Base-by-base conservation (phyloP, 805 yeast genomes). In the Kodamaea nitidulidarum region DNA sequence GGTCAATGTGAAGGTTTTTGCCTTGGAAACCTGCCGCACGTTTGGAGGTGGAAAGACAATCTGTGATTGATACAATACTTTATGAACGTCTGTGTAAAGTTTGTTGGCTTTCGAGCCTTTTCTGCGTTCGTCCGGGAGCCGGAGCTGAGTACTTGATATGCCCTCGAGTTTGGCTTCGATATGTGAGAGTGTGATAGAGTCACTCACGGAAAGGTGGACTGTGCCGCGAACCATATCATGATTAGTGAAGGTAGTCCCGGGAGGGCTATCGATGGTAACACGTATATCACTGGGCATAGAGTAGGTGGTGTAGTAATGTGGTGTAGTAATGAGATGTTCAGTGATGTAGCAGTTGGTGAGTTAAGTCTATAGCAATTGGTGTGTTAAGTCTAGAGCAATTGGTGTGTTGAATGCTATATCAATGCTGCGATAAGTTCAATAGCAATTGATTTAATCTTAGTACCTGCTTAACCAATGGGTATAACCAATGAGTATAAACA, bases 151-250 rank as follows among this genome's bases (percentile, higher is more conserved):
- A 27, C 51, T 54, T 8, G 78, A 55, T 1, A 71, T 53, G 1
- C 81, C 83, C 47, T 74, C 75, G 11, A 76, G 56, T 47, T 76
- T 76, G 32, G 76, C 79, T 43, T 70, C 74, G 27, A 77, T 70
- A 44, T 63, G 63, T 28, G 66, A 66, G 26, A 77, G 55, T 2
- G 72, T 50, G n/a, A 72, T 58, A 8, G 76, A 65, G 2, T 64
- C 54, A 7, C 66, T 55, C 5, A 66, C 71, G 11, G 55, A 56
- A 38, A 75, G 55, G 10, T 49, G 46, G 1, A 76, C 70, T 3
- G 41, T 46, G 0, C 80, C 81, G 25, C 53, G 40, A 8, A 76
- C 54, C 6, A 55, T 51, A 41, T 75, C 80, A 42, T 65, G 51
- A 43, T 71, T 73, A 24, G 79, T 73, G 50, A 68, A 76, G 0